Evolutionary conservation across 176 grass and related monocot genomes (phyloP).

Genomic region (Carex pumila): DNA sequence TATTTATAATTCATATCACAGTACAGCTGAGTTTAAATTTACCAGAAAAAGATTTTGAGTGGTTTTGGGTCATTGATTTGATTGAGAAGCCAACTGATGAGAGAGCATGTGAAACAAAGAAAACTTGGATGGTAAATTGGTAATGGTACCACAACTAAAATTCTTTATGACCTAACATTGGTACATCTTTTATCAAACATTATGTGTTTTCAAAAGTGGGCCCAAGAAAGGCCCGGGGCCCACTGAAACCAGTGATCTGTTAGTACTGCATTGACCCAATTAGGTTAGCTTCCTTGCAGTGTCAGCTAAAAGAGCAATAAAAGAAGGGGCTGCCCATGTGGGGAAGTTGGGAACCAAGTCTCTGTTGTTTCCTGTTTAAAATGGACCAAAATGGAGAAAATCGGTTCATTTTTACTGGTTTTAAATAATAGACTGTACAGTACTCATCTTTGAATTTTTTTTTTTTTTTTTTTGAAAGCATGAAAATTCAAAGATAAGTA

Average conservation of each 20-base stretch:
- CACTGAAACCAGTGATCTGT: slow-evolving; percentile 2
- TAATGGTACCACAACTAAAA: not conserved
- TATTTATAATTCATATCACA: not conserved
- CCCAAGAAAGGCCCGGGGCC: not conserved
- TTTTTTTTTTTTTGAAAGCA: not conserved
- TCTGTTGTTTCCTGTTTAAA: not conserved
- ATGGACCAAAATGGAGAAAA: not conserved
- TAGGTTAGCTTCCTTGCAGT: slow-evolving; percentile 14
- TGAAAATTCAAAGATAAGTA: not conserved
- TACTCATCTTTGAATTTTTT: not conserved
- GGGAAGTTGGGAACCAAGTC: slow-evolving; percentile 18
- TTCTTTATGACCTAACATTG: slow-evolving; percentile 7
- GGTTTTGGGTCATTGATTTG: not conserved
- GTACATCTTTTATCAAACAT: slow-evolving; percentile 16
- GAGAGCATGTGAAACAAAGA: slow-evolving; percentile 10
- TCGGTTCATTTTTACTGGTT: not conserved
- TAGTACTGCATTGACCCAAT: not conserved
- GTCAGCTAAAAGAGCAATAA: slow-evolving; percentile 19
- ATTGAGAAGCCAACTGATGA: not conserved
- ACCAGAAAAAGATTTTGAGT: not conserved
- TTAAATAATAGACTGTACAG: not conserved
- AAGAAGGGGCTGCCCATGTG: slow-evolving; percentile 1
- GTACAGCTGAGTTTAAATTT: not conserved
- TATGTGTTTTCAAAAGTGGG: not conserved
- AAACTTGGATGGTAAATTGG: not conserved